Conservation (phyloP, 108 stramenopile genomes). For the Skeletonema potamos region DNA sequence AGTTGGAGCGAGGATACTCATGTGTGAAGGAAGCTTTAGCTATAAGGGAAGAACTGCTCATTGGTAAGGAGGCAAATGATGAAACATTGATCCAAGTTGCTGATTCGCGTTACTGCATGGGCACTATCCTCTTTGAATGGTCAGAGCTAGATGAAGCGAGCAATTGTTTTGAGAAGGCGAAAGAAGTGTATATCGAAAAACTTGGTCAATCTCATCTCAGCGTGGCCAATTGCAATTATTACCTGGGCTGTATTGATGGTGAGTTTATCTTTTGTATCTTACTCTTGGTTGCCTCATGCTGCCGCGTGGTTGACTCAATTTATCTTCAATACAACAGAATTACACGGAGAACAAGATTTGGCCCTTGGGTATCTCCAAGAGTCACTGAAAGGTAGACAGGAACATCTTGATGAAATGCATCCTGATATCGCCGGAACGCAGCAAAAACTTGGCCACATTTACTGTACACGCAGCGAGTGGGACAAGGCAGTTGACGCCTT, state of each 20-base stretch:
- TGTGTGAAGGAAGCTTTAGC: constrained; percentile 45
- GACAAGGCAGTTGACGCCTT: constrained; percentile 30
- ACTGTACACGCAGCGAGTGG: constrained; percentile 28
- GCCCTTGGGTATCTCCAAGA: constrained; percentile 36
- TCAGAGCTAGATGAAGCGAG: constrained; percentile 38
- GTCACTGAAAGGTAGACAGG: constrained; percentile 24
- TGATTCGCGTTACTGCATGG: constrained; percentile 45
- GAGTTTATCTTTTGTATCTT: not conserved
- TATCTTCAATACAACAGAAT: constrained; percentile 1
- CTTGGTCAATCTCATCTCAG: constrained; percentile 6
- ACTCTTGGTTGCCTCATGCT: not conserved
- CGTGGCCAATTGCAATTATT: constrained; percentile 38
- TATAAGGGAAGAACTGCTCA: constrained; percentile 22
- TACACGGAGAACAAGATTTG: constrained; percentile 20
- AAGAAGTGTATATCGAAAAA: constrained; percentile 17
- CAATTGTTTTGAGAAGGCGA: constrained; percentile 35
- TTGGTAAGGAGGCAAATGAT: constrained; percentile 5
- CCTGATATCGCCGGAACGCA: constrained; percentile 25
- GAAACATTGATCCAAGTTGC: constrained; percentile 23
- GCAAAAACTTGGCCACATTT: constrained; percentile 34
- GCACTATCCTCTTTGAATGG: constrained; percentile 40
- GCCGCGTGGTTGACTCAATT: not conserved
- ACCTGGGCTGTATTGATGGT: constrained; percentile 37
- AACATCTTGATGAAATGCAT: constrained; percentile 20
- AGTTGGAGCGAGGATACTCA: constrained; percentile 46